phyloP scores from a whole-genome alignment of 2,329 filamentous ascomycete species.

The Tolypocladium album region DNA sequence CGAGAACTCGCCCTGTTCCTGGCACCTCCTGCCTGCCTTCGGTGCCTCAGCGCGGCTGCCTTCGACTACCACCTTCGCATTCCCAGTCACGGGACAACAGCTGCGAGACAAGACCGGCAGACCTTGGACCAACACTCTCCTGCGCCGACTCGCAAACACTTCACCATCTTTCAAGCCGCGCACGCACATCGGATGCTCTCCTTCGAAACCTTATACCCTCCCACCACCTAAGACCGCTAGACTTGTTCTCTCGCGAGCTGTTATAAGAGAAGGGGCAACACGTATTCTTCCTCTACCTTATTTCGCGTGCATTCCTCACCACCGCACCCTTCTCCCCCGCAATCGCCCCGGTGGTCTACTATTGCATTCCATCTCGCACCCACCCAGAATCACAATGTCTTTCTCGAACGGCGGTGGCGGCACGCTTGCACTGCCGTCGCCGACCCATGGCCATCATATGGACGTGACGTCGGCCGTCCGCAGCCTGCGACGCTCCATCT shows the following conservation, averaged over 20 bases:
- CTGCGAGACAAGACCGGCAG: conserved; percentile 1
- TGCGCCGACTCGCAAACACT: neutral
- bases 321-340: conserved; percentile 10
- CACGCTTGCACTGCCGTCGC: conserved; percentile 78
- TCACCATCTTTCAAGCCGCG: neutral
- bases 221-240: neutral
- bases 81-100: conserved; percentile 4
- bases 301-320: conserved; percentile 13
- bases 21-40: neutral
- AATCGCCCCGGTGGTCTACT: conserved; percentile 3
- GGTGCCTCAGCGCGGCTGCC: neutral
- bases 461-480: conserved; percentile 74
- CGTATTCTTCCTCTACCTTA: neutral
- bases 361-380: conserved; percentile 16
- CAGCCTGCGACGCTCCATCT: conserved; percentile 77
- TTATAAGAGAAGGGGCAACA: neutral
- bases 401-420: conserved; percentile 55
- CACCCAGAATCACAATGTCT: conserved; percentile 34
- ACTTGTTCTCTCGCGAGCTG: neutral
- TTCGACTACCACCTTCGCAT: neutral
- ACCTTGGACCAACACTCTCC: neutral
- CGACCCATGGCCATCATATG: conserved; percentile 71
- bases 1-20: neutral
- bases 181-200: neutral
- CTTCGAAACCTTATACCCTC: neutral